Evolutionary conservation across 768 basidiomycete genomes (phyloP), one percentile per base, ranked within the genome.

Genomic region (Cystofilobasidium ferigula): DNA sequence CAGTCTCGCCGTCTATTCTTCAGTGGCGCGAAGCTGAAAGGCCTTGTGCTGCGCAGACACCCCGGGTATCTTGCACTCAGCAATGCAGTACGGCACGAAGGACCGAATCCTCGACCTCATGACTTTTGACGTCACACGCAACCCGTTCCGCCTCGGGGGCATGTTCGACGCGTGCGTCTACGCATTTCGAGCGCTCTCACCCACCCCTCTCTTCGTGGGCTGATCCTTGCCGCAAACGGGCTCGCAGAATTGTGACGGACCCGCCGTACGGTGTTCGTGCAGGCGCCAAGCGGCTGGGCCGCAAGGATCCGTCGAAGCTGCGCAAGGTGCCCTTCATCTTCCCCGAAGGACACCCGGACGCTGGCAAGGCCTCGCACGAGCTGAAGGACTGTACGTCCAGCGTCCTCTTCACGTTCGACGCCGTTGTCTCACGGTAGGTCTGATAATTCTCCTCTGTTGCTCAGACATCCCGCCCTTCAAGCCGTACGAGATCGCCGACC

Each of bases 61-160:
- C 1, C 84, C 89, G 0, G 93, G 93, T 0, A 82, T 95, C 60
- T 74, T 87, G 56, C 83, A 86, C 26, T 87, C 90, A 0, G 90
- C 92, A 2, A 77, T 79, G 4, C 90, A 94, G 71, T 99, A 98
- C 70, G 88, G 87, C 1, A 81, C 90, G 1, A 78, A 80, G 1
- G 77, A 82, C 36, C 81, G 83, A 30, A 83, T 99, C 69, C 69
- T 95, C 28, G 94, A 95, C 73, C 82, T 89, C 16, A 82, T 85
- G 71, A 92, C 90, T 0, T 97, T 94, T 71, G 95, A 99, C 72
- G 79, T 98, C n/a, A 98, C 93, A 0, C 80, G 80, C 38, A 89
- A 73, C 90, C 93, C 0, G 90, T 87, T 86, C 79, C 48, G 95
- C 69, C 84, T 86, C 69, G 95, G 93, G 9, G 86, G 82, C 12